These are phyloP conservation scores for Fonsecaea multimorphosa DNA, from an alignment of 2,329 filamentous ascomycete genomes.

Conservation along the genomic window DNA sequence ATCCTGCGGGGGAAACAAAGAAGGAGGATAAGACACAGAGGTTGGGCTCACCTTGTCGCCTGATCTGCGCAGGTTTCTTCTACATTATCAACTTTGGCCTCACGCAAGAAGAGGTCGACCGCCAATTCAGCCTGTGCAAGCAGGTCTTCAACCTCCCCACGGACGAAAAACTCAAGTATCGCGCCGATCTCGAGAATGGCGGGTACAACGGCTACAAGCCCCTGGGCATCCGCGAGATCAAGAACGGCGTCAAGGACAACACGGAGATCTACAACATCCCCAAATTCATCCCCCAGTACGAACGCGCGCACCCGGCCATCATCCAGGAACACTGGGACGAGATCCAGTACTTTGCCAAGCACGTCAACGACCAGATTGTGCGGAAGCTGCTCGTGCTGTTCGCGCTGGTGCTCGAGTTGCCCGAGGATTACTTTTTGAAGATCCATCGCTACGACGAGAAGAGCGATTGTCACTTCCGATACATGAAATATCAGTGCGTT, in stretches of 20 bases:
- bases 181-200: slow-evolving; percentile 57
- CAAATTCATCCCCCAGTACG: slow-evolving; percentile 59
- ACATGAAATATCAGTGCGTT: slow-evolving; percentile 61
- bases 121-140: slow-evolving; percentile 65
- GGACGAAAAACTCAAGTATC: slow-evolving; percentile 66
- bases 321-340: slow-evolving; percentile 58
- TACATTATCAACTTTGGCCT: slow-evolving; percentile 67
- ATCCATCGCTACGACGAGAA: slow-evolving; percentile 63
- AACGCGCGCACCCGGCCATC: slow-evolving; percentile 55
- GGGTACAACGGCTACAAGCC: slow-evolving; percentile 64
- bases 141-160: slow-evolving; percentile 61
- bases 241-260: slow-evolving; percentile 54
- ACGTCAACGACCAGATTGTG: slow-evolving; percentile 62
- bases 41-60: neutral
- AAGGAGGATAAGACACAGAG: neutral
- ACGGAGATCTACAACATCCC: slow-evolving; percentile 67
- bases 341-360: slow-evolving; percentile 62
- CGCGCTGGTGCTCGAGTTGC: slow-evolving; percentile 64
- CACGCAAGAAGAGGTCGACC: slow-evolving; percentile 62
- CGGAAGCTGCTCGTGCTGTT: slow-evolving; percentile 62
- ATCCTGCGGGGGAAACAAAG: too few relatives aligned
- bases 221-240: slow-evolving; percentile 47
- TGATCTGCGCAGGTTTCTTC: slow-evolving; percentile 59
- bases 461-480: slow-evolving; percentile 65
- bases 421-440: slow-evolving; percentile 61